These are phyloP conservation scores for Neocallimastix lanati DNA, from an alignment of 192 early-diverging fungal genomes.

Conservation along the genomic window DNA sequence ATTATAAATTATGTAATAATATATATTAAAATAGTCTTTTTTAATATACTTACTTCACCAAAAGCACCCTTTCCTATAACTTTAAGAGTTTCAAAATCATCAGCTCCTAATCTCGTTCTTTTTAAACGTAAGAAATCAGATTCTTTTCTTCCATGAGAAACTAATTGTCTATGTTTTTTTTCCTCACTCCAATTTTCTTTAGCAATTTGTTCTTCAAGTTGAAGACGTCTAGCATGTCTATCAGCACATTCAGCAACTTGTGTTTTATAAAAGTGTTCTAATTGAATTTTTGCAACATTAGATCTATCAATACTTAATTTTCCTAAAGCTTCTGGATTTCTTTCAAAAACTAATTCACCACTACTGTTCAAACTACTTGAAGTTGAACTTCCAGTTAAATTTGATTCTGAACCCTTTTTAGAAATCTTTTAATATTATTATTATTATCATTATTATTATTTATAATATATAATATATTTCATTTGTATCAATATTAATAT, in stretches of 20 bases:
- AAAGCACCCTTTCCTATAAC: slow-evolving; percentile 98
- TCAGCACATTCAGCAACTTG: slow-evolving; percentile 79
- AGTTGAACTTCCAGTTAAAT: neutral
- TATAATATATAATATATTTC: too few relatives aligned
- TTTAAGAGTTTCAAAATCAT: slow-evolving; percentile 87
- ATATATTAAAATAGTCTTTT: too few relatives aligned
- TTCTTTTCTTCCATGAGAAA: slow-evolving; percentile 65
- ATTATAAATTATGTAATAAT: too few relatives aligned
- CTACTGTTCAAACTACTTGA: neutral
- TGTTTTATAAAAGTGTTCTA: slow-evolving; percentile 85
- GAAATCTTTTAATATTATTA: slow-evolving; percentile 5
- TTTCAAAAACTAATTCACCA: neutral
- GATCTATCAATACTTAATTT: slow-evolving; percentile 69
- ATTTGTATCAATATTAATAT: slow-evolving; percentile 10
- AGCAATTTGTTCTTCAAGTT: slow-evolving; percentile 57
- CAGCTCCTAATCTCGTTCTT: slow-evolving; percentile 60
- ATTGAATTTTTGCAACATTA: slow-evolving; percentile 69
- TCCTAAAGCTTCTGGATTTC: neutral
- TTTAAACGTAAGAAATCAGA: slow-evolving; percentile 84
- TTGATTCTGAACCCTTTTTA: neutral
- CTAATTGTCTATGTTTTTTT: slow-evolving; percentile 67
- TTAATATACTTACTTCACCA: slow-evolving; percentile 57
- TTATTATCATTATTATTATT: too few relatives aligned
- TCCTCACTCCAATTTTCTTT: slow-evolving; percentile 69
- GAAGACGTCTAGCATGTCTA: slow-evolving; percentile 38